Evolutionary conservation across 306 rosid species (phyloP).

Genomic region (Vigna hirtella): DNA sequence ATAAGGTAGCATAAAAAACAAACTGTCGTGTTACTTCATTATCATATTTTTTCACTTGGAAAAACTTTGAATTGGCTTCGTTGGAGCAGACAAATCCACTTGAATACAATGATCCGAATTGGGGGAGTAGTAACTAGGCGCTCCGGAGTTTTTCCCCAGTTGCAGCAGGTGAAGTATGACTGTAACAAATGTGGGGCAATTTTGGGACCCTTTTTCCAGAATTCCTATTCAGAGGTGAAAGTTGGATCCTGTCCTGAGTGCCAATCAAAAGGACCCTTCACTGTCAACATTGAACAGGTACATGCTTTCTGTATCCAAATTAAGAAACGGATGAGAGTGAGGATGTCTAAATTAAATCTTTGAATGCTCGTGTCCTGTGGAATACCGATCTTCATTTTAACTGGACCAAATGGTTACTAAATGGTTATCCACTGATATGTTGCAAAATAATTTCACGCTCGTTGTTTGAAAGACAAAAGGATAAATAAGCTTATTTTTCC

Average conservation of each 20-base stretch:
- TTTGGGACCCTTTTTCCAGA: conserved; percentile 95
- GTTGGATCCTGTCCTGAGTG: conserved; percentile 99
- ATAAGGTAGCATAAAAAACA: conserved; percentile 65
- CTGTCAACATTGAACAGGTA: conserved; percentile 96
- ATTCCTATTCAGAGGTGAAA: conserved; percentile 95
- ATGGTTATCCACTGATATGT: neutral
- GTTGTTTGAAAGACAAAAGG: neutral
- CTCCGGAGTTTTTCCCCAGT: conserved; percentile 96
- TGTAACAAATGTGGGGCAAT: conserved; percentile 90
- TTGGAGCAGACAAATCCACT: conserved; percentile 84
- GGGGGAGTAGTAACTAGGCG: conserved; percentile 99
- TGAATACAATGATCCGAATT: conserved; percentile 98
- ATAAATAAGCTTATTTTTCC: conserved; percentile 8
- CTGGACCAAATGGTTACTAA: neutral
- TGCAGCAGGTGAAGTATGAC: conserved; percentile 98
- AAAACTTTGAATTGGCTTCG: conserved; percentile 20
- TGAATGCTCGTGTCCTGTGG: neutral
- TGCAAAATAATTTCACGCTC: neutral
- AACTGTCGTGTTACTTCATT: neutral
- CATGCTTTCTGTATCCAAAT: conserved; percentile 10
- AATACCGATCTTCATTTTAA: conserved; percentile 5
- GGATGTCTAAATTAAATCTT: neutral
- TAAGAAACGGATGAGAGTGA: neutral
- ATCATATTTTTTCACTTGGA: conserved; percentile 5
- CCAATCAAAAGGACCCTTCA: conserved; percentile 94